Evolutionary conservation across 805 yeast genomes (phyloP).

Genomic region (Pichia gijzeniarum): DNA sequence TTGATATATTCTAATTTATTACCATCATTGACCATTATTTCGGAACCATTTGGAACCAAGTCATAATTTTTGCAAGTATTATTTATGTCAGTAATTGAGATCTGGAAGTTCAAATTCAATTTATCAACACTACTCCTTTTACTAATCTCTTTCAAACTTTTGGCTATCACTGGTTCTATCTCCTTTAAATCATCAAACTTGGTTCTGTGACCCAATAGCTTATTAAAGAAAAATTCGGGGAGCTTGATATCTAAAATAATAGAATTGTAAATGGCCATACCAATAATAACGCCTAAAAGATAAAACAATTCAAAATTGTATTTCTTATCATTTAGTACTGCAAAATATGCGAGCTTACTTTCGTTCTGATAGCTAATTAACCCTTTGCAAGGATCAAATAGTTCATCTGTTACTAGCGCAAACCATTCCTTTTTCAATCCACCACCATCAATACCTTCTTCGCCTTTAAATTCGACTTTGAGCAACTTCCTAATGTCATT

Average conservation of each 20-base stretch:
- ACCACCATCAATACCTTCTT: conserved; percentile 94
- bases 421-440: conserved; percentile 96
- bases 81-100: conserved; percentile 45
- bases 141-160: conserved; percentile 41
- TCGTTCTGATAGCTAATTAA: conserved; percentile 62
- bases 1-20: conserved; percentile 59
- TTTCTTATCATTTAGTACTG: conserved; percentile 34
- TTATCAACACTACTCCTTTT: conserved; percentile 40
- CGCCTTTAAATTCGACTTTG: conserved; percentile 73
- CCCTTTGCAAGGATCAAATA: conserved; percentile 64
- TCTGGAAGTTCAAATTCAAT: conserved; percentile 55
- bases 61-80: conserved; percentile 40
- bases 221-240: conserved; percentile 72
- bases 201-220: conserved; percentile 50
- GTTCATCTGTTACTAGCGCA: conserved; percentile 56
- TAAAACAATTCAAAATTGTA: conserved; percentile 53
- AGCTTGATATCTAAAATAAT: conserved; percentile 75
- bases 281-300: conserved; percentile 79
- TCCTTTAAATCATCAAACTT: conserved; percentile 59
- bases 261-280: conserved; percentile 87
- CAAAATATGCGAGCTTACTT: conserved; percentile 74
- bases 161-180: conserved; percentile 62
- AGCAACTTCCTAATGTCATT: conserved; percentile 66
- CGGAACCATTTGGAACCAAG: conserved; percentile 53
- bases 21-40: conserved; percentile 45